Conservation (phyloP, 2,329 filamentous ascomycete species). For the Penicillium glabrum region DNA sequence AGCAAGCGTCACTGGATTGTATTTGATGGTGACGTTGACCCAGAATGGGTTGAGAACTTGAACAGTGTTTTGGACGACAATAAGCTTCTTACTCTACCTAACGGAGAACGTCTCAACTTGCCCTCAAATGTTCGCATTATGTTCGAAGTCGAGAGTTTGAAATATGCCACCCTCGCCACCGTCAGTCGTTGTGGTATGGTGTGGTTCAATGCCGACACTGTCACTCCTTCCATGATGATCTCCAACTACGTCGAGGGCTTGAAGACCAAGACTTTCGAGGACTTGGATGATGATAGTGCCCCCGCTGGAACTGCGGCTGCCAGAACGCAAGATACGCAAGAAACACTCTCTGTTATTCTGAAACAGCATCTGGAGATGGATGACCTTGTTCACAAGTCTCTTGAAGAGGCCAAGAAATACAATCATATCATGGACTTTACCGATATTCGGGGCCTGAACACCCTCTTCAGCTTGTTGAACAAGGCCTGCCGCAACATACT, state of each 20-base stretch:
- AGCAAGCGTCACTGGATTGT: conserved; percentile 98
- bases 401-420: conserved; percentile 73
- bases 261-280: conserved; percentile 82
- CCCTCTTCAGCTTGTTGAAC: conserved; percentile 91
- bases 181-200: conserved; percentile 99
- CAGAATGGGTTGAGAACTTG: conserved; percentile 99
- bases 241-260: conserved; percentile 85
- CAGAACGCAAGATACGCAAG: conserved; percentile 76
- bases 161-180: conserved; percentile 96
- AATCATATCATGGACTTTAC: conserved; percentile 99
- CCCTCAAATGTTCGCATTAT: conserved; percentile 96
- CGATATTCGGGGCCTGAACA: conserved; percentile 82
- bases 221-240: conserved; percentile 90
- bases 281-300: conserved; percentile 88
- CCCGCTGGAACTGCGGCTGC: conserved; percentile 72
- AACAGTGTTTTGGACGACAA: conserved; percentile 99
- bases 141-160: conserved; percentile 98
- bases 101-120: conserved; percentile 94
- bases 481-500: conserved; percentile 89
- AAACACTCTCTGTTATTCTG: conserved; percentile 75
- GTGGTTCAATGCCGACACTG: conserved; percentile 98
- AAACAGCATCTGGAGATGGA: conserved; percentile 73
- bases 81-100: conserved; percentile 93
- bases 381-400: conserved; percentile 74
- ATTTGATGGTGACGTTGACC: conserved; percentile 98